These are phyloP conservation scores for Teunomyces barrocoloradensis DNA, from an alignment of 805 yeast species.

Conservation along the genomic window DNA sequence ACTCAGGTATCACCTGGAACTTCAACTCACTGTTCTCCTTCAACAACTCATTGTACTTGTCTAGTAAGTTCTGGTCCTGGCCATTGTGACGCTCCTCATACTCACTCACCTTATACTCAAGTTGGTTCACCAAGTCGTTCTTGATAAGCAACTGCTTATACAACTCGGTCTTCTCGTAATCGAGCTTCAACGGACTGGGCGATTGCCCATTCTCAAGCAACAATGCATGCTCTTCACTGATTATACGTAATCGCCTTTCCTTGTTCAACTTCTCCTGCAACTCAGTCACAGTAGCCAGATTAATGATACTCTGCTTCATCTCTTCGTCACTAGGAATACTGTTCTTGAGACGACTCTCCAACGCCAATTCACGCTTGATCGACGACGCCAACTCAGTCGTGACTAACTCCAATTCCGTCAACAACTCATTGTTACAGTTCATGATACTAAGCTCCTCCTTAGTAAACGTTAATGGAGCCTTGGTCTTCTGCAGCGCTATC, in stretches of 20 bases:
- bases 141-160: conserved; percentile 46
- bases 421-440: conserved; percentile 55
- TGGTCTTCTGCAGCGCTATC: conserved; percentile 1
- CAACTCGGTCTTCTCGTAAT: conserved; percentile 54
- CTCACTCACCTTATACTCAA: conserved; percentile 45
- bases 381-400: conserved; percentile 73
- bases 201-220: conserved; percentile 50
- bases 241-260: conserved; percentile 63
- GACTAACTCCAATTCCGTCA: conserved; percentile 64
- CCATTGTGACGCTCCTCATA: conserved; percentile 19
- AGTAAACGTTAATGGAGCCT: conserved; percentile 31
- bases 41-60: conserved; percentile 38
- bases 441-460: conserved; percentile 63
- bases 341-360: conserved; percentile 46
- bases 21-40: conserved; percentile 43
- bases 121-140: conserved; percentile 47
- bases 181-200: conserved; percentile 55
- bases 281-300: conserved; percentile 24
- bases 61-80: conserved; percentile 30
- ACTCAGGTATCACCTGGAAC: conserved; percentile 42
- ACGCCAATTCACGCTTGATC: conserved; percentile 61
- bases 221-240: conserved; percentile 69
- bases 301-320: conserved; percentile 25
- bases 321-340: not conserved
- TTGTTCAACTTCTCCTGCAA: conserved; percentile 57